Percentiles rank a stretch among this genome's conserved stretches.
phyloP scores from a whole-genome alignment of 805 yeast species.

The Metschnikowia picachoensis region DNA sequence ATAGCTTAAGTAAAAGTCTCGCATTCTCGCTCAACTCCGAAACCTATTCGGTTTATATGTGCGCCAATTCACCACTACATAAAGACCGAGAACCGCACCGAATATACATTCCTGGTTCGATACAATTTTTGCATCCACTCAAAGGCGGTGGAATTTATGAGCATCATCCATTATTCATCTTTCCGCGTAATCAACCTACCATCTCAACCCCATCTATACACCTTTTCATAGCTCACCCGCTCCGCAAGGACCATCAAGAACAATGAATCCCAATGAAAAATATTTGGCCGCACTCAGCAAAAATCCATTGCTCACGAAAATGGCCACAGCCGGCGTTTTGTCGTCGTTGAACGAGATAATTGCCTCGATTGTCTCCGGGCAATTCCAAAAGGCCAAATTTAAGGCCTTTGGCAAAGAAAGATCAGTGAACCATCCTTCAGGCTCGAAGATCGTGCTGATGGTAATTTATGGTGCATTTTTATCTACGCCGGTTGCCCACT shows the following conservation, averaged over 20 bases:
- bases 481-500: conserved; percentile 58
- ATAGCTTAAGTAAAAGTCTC: no score
- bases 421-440: conserved; percentile 38
- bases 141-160: no score
- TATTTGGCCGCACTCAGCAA: conserved; percentile 38
- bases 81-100: not conserved
- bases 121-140: no score
- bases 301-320: conserved; percentile 57
- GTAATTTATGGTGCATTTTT: conserved; percentile 52
- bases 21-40: not conserved
- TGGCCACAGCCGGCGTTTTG: conserved; percentile 53
- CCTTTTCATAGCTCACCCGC: no score
- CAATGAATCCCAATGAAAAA: conserved; percentile 22
- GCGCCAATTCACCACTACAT: not conserved
- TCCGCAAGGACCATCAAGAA: no score
- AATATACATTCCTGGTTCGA: no score
- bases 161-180: not conserved
- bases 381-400: conserved; percentile 24
- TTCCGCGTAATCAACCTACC: not conserved
- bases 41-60: not conserved
- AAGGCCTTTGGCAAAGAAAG: conserved; percentile 15
- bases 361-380: conserved; percentile 49
- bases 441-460: conserved; percentile 48
- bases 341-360: conserved; percentile 55
- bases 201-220: not conserved